Evolutionary conservation across 148 eudicot genomes (phyloP).

Genomic region (Agrostemma githago): DNA sequence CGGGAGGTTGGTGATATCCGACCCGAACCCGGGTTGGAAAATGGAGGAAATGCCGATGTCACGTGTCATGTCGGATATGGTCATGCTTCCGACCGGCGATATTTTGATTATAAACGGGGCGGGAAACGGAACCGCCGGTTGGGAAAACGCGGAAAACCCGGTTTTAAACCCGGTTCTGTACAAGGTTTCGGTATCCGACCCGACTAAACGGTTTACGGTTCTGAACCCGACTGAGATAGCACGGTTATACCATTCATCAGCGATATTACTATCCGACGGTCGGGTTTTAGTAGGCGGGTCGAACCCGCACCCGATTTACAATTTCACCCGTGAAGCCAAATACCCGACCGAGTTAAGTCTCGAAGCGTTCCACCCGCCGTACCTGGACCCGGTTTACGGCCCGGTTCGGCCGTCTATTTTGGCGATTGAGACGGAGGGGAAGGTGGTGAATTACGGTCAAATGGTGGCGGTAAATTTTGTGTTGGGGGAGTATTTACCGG

Average conservation of each 20-base stretch:
- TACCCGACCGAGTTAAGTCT: constrained; percentile 74
- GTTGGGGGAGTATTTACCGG: constrained; percentile 19
- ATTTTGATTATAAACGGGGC: constrained; percentile 78
- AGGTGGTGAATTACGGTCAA: constrained; percentile 41
- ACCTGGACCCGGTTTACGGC: constrained; percentile 30
- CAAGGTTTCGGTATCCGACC: constrained; percentile 28
- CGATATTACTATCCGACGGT: constrained; percentile 59
- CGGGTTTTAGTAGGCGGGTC: constrained; percentile 79
- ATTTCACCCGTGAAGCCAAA: constrained; percentile 36
- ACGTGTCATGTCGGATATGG: constrained; percentile 82
- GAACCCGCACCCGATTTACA: constrained; percentile 64
- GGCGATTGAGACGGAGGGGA: constrained; percentile 31
- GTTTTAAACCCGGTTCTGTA: constrained; percentile 61
- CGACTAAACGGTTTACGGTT: constrained; percentile 33
- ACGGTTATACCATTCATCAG: constrained; percentile 78
- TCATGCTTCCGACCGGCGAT: constrained; percentile 65
- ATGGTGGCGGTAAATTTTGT: constrained; percentile 35
- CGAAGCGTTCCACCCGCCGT: constrained; percentile 63
- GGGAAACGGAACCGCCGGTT: constrained; percentile 67
- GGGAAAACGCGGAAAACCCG: constrained; percentile 72
- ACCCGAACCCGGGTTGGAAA: constrained; percentile 44
- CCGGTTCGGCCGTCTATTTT: constrained; percentile 46
- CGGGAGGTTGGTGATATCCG: constrained; percentile 45
- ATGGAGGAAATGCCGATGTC: constrained; percentile 71
- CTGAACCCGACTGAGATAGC: constrained; percentile 50